Conservation (phyloP, 768 basidiomycete species). For the Pilatotrama ljubarskyi region DNA sequence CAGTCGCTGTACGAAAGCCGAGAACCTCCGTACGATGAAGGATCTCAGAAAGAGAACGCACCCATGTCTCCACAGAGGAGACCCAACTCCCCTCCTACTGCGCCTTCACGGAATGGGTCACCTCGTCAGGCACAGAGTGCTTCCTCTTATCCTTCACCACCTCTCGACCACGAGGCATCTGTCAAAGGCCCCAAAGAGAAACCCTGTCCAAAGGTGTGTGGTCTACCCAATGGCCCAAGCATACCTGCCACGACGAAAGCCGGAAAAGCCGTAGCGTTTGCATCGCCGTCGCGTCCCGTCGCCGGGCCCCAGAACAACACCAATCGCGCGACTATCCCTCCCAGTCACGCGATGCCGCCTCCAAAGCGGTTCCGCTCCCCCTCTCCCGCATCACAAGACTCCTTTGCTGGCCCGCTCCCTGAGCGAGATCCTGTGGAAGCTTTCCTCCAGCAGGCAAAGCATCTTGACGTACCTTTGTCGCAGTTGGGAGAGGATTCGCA, state of each 20-base stretch:
- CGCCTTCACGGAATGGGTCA: neutral
- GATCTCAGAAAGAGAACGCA: conserved; percentile 58
- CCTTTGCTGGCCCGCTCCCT: conserved; percentile 56
- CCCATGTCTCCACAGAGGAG: conserved; percentile 19
- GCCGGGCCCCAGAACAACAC: neutral
- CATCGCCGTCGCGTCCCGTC: conserved; percentile 25
- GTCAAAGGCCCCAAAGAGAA: neutral
- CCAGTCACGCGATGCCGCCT: conserved; percentile 27
- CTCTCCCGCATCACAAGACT: conserved; percentile 54
- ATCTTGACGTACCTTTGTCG: conserved; percentile 57
- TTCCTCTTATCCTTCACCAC: conserved; percentile 1
- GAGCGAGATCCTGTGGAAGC: conserved; percentile 45
- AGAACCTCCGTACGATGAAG: conserved; percentile 34
- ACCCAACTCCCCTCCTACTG: too few relatives aligned
- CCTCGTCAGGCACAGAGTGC: neutral
- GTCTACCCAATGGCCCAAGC: neutral
- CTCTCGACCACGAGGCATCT: neutral
- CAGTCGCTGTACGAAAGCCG: conserved; percentile 44
- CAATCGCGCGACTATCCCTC: conserved; percentile 23
- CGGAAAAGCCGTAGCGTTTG: conserved; percentile 36
- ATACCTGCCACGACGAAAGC: neutral
- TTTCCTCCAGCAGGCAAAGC: conserved; percentile 46
- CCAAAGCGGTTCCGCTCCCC: conserved; percentile 35
- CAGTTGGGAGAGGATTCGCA: conserved; percentile 43
- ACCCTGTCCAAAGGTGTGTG: neutral